These are phyloP conservation scores for Leishmania braziliensis DNA, from an alignment of 208 protist genomes.

Conservation along the genomic window DNA sequence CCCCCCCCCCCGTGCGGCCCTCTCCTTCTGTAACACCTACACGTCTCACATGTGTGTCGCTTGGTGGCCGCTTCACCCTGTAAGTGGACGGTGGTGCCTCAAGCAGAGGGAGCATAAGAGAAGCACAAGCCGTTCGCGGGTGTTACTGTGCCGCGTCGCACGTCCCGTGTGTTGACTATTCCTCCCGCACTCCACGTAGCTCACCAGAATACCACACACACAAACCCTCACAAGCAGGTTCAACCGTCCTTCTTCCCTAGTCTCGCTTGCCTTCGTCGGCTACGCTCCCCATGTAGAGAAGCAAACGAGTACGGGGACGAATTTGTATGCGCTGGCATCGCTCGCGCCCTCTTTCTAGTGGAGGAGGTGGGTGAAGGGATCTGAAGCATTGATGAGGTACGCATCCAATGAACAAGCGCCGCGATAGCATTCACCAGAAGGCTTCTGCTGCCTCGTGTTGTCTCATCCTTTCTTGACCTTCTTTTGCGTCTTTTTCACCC, in stretches of 20 bases:
- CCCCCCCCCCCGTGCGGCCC: background rate
- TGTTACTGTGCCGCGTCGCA: background rate
- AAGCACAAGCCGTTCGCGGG: background rate
- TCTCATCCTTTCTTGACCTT: background rate
- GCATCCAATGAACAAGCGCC: background rate
- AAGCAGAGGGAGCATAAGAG: background rate
- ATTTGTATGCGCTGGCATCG: background rate
- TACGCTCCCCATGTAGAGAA: background rate
- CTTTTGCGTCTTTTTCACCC: background rate
- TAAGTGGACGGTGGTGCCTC: background rate
- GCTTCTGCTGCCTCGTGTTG: background rate
- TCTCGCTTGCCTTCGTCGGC: background rate
- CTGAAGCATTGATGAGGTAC: background rate
- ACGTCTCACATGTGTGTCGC: background rate
- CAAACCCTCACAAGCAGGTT: background rate
- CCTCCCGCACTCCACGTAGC: background rate
- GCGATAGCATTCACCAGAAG: background rate
- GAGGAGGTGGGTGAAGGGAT: background rate
- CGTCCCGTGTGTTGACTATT: background rate
- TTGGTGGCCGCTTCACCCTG: background rate
- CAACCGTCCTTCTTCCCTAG: background rate
- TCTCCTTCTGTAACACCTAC: background rate
- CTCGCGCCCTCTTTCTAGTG: background rate
- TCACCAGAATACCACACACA: background rate
- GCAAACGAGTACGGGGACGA: background rate